phyloP scores from a whole-genome alignment of 179 eudicot genomes.

The Heliamphora ciliata region DNA sequence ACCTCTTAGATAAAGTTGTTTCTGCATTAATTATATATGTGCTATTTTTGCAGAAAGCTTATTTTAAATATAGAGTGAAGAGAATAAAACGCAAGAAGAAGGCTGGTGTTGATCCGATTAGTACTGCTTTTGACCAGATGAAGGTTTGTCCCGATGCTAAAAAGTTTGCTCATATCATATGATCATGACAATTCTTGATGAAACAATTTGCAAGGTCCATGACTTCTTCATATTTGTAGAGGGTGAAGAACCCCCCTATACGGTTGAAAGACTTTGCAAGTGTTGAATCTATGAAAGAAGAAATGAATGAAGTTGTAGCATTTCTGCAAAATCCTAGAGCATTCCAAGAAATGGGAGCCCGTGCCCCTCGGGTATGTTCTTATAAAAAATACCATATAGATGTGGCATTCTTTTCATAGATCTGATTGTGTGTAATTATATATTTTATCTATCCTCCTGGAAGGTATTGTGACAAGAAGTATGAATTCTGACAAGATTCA shows the following conservation, averaged over 20 bases:
- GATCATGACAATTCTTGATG: background rate
- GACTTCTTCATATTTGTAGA: slow-evolving; percentile 32
- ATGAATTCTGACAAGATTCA: background rate
- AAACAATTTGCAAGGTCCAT: slow-evolving; percentile 17
- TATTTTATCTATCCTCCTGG: background rate
- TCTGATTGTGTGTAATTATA: background rate
- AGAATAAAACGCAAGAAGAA: slow-evolving; percentile 37
- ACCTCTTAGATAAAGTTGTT: no score
- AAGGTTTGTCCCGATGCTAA: slow-evolving; percentile 42
- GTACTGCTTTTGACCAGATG: slow-evolving; percentile 78
- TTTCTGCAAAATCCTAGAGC: slow-evolving; percentile 80
- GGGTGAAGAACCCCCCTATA: slow-evolving; percentile 92
- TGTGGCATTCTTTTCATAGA: background rate
- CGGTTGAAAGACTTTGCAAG: slow-evolving; percentile 69
- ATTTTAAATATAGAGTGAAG: slow-evolving; percentile 31
- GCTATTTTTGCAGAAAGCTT: slow-evolving; percentile 45
- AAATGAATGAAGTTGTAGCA: slow-evolving; percentile 85
- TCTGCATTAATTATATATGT: slow-evolving; percentile 10
- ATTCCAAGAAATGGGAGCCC: slow-evolving; percentile 90
- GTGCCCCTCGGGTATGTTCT: slow-evolving; percentile 82
- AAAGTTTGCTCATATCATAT: background rate
- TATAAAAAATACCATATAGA: background rate
- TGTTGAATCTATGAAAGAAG: slow-evolving; percentile 78
- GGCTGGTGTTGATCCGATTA: slow-evolving; percentile 80
- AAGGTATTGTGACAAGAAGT: background rate